A percentile compares a stretch with the other conserved stretches of the same genome.
These are phyloP conservation scores for Leccinum uliginosum DNA, from an alignment of 768 basidiomycete genomes.

Conservation along the genomic window DNA sequence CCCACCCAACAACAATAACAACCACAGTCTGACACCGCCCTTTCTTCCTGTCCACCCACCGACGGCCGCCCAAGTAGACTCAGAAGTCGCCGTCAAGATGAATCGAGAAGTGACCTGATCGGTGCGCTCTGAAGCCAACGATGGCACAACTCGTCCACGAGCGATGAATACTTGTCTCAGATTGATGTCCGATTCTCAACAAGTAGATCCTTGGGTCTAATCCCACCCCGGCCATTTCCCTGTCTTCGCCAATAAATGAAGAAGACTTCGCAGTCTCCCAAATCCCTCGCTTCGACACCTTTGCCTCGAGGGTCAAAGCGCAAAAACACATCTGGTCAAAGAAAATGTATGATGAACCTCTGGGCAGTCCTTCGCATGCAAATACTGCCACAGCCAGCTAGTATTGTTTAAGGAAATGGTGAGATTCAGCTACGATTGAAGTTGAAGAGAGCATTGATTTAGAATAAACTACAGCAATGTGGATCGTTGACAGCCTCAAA, in stretches of 20 bases:
- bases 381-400: constrained; percentile 84
- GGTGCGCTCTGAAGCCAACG: constrained; percentile 16
- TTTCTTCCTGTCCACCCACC: no score
- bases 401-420: constrained; percentile 87
- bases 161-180: constrained; percentile 46
- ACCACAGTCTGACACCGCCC: no score
- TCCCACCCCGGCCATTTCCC: constrained; percentile 29
- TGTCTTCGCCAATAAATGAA: constrained; percentile 22
- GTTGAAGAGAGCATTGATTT: constrained; percentile 5
- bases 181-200: constrained; percentile 73
- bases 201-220: constrained; percentile 53
- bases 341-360: constrained; percentile 89
- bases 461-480: constrained; percentile 49
- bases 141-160: constrained; percentile 22
- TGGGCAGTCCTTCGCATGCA: constrained; percentile 98
- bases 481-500: constrained; percentile 89
- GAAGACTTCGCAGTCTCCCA: constrained; percentile 15
- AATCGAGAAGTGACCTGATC: constrained; percentile 44
- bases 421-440: constrained; percentile 14
- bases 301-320: constrained; percentile 61
- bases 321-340: constrained; percentile 78
- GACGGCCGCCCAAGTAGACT: no score
- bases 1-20: no score
- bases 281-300: constrained; percentile 39
- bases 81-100: constrained; percentile 34